Evolutionary conservation across 2,329 filamentous ascomycete species (phyloP).

Genomic region (Fusarium palustre): DNA sequence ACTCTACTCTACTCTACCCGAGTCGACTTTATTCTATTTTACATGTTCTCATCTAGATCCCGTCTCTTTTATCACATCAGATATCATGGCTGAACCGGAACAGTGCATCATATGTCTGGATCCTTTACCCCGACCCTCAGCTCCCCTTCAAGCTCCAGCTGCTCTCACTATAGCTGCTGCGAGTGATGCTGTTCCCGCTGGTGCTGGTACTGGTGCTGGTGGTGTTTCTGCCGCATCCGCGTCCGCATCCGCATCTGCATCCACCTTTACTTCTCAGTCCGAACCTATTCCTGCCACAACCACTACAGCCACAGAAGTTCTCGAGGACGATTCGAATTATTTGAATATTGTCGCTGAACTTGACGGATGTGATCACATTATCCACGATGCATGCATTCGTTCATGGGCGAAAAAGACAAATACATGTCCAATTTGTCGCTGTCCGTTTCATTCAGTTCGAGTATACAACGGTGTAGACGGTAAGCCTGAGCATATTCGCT

Average conservation of each 20-base stretch:
- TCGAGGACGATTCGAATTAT: slow-evolving; percentile 50
- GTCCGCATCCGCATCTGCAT: slow-evolving; percentile 40
- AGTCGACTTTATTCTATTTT: slow-evolving; percentile 50
- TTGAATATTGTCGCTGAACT: slow-evolving; percentile 67
- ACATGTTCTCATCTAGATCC: slow-evolving; percentile 60
- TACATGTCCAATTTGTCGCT: slow-evolving; percentile 96
- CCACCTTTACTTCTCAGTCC: slow-evolving; percentile 18
- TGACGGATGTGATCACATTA: slow-evolving; percentile 85
- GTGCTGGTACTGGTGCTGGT: slow-evolving; percentile 26
- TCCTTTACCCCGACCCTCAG: slow-evolving; percentile 60
- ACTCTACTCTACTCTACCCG: slow-evolving; percentile 31
- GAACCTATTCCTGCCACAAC: slow-evolving; percentile 38
- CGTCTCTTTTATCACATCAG: slow-evolving; percentile 54
- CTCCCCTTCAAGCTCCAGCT: slow-evolving; percentile 27
- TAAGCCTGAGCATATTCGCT: slow-evolving; percentile 57
- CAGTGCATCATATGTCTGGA: slow-evolving; percentile 79
- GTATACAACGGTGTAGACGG: slow-evolving; percentile 84
- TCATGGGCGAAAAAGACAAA: slow-evolving; percentile 98
- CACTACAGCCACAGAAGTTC: slow-evolving; percentile 41
- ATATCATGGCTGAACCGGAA: slow-evolving; percentile 66
- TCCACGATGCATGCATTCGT: slow-evolving; percentile 92
- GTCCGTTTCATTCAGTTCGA: slow-evolving; percentile 89
- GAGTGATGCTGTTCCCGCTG: slow-evolving; percentile 31
- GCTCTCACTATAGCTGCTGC: slow-evolving; percentile 39
- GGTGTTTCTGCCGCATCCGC: slow-evolving; percentile 37